These are phyloP conservation scores for Retiboletus fuscus DNA, from an alignment of 1,284 basidiomycete species.

Conservation along the genomic window DNA sequence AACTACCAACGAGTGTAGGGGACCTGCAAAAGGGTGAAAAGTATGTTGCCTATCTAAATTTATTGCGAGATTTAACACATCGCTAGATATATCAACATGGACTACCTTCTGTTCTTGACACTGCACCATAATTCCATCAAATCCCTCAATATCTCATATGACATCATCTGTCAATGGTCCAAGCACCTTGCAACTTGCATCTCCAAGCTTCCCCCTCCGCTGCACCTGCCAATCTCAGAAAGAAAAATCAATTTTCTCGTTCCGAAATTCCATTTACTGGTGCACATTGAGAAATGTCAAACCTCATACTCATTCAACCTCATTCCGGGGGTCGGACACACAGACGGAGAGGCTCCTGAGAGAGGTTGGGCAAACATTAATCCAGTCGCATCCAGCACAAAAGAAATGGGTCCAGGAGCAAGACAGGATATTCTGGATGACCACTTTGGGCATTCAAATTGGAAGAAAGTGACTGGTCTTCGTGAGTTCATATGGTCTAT, in stretches of 20 bases:
- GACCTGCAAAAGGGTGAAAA: neutral
- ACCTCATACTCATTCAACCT: neutral
- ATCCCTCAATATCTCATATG: neutral
- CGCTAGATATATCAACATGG: slow-evolving; percentile 41
- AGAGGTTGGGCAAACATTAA: neutral
- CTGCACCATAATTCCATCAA: slow-evolving; percentile 2
- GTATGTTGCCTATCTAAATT: neutral
- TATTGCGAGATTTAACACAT: neutral
- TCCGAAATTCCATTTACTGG: neutral
- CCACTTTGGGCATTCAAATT: too few species aligned
- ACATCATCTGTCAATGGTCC: neutral
- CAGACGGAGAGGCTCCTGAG: neutral
- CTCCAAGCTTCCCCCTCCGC: neutral
- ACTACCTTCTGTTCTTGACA: too few species aligned
- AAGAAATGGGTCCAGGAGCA: slow-evolving; percentile 31
- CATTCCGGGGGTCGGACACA: neutral
- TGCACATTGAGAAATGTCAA: neutral
- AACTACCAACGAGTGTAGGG: neutral
- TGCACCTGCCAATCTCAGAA: neutral
- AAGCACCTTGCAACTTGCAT: too few species aligned
- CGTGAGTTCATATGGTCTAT: too few species aligned
- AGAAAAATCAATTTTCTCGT: neutral
- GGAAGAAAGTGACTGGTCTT: too few species aligned
- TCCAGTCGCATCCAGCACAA: slow-evolving; percentile 10
- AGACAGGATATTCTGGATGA: too few species aligned